Conservation (phyloP, 805 yeast species). For the Wickerhamiella nectarea region DNA sequence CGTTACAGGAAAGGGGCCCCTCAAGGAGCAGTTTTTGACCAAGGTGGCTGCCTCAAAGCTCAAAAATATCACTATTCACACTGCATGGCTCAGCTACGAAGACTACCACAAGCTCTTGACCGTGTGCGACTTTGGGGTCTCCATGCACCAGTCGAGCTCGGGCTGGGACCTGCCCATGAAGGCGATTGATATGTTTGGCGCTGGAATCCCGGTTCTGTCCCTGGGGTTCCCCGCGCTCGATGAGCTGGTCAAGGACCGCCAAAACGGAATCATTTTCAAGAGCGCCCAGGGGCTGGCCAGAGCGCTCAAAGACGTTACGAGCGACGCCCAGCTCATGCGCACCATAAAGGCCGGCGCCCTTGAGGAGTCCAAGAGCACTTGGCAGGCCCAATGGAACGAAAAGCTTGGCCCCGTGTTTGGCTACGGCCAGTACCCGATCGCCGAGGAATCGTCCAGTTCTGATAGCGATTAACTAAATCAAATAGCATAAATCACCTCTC, state of each 20-base stretch:
- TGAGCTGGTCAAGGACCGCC: constrained; percentile 57
- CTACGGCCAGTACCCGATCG: constrained; percentile 22
- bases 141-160: constrained; percentile 81
- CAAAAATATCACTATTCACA: constrained; percentile 40
- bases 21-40: constrained; percentile 39
- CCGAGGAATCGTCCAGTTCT: not conserved
- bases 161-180: constrained; percentile 97
- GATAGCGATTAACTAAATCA: not conserved
- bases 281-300: constrained; percentile 34
- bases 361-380: constrained; percentile 49
- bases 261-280: constrained; percentile 53
- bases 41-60: constrained; percentile 34
- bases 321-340: constrained; percentile 23
- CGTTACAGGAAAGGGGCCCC: constrained; percentile 97
- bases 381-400: constrained; percentile 65
- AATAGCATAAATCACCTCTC: too few species aligned
- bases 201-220: constrained; percentile 84
- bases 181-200: constrained; percentile 88
- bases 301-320: constrained; percentile 27
- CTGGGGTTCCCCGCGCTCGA: constrained; percentile 60
- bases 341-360: constrained; percentile 55
- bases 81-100: constrained; percentile 64
- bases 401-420: constrained; percentile 34
- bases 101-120: constrained; percentile 69
- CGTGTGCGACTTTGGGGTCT: constrained; percentile 74